Conservation (phyloP, 257 asterid genomes). For the Solanum ahanhuiri region DNA sequence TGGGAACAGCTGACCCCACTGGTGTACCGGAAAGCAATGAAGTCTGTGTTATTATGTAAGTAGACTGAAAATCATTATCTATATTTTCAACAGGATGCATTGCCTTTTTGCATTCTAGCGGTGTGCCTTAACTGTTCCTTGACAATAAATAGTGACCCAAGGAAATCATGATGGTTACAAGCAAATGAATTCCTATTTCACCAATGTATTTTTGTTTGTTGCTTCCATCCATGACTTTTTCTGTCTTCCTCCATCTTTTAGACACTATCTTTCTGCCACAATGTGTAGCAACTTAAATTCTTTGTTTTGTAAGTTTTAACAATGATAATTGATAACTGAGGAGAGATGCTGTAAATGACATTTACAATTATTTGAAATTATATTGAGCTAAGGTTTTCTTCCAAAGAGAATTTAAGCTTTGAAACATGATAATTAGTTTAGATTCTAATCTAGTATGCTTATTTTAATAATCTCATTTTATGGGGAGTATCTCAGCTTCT, state of each 20-base stretch:
- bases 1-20: slow-evolving; percentile 93
- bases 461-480: background rate
- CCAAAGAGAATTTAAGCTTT: background rate
- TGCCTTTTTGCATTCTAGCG: background rate
- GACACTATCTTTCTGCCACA: background rate
- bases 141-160: background rate
- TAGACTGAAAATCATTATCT: slow-evolving; percentile 2
- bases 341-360: background rate
- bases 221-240: background rate
- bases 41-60: slow-evolving; percentile 87
- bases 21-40: slow-evolving; percentile 40
- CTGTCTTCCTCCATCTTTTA: background rate
- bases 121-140: background rate
- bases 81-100: background rate
- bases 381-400: background rate
- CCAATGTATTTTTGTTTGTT: background rate
- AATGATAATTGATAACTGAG: background rate
- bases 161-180: background rate
- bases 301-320: background rate
- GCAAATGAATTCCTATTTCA: background rate
- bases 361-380: background rate
- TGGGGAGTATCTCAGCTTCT: background rate
- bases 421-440: background rate
- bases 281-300: background rate
- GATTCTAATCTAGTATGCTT: background rate